A percentile compares a stretch with the other conserved stretches of the same genome.
Conservation (phyloP, 495 filamentous ascomycete genomes). For the Elaphomyces granulatus region DNA sequence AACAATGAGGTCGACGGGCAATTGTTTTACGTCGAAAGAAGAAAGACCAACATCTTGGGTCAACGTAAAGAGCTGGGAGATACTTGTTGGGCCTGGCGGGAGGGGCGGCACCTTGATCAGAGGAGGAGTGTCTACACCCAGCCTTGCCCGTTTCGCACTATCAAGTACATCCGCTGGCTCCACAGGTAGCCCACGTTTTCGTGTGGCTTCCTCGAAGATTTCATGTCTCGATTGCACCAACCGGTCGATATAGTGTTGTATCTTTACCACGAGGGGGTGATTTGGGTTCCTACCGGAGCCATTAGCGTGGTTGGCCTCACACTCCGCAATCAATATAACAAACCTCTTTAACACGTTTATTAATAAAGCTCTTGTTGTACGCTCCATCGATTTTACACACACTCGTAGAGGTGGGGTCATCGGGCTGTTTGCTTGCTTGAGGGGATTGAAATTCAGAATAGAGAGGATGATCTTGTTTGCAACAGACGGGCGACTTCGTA, state of each 20-base stretch:
- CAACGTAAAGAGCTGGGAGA: slow-evolving; percentile 70
- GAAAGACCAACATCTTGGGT: slow-evolving; percentile 58
- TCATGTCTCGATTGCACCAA: slow-evolving; percentile 60
- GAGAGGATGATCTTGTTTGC: slow-evolving; percentile 71
- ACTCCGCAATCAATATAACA: slow-evolving; percentile 7
- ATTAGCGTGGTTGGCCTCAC: neutral
- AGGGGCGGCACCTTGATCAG: slow-evolving; percentile 48
- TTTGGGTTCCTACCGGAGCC: slow-evolving; percentile 45
- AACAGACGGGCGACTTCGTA: slow-evolving; percentile 66
- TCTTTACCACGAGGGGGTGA: slow-evolving; percentile 49
- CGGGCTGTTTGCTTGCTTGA: slow-evolving; percentile 59
- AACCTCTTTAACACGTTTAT: slow-evolving; percentile 69
- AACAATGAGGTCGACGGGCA: slow-evolving; percentile 59
- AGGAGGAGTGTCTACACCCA: slow-evolving; percentile 38
- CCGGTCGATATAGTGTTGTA: slow-evolving; percentile 71
- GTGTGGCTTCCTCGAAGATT: slow-evolving; percentile 51
- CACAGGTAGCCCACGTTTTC: slow-evolving; percentile 57
- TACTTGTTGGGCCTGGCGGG: slow-evolving; percentile 57
- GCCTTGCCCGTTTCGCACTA: slow-evolving; percentile 52
- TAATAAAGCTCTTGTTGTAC: slow-evolving; percentile 71
- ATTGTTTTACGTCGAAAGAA: slow-evolving; percentile 63
- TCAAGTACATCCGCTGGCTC: slow-evolving; percentile 58
- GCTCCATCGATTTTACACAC: slow-evolving; percentile 81
- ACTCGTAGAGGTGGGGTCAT: slow-evolving; percentile 68
- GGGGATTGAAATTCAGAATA: slow-evolving; percentile 81